Conservation (phyloP, 305 asterid genomes). For the Fraxinus nigra region DNA sequence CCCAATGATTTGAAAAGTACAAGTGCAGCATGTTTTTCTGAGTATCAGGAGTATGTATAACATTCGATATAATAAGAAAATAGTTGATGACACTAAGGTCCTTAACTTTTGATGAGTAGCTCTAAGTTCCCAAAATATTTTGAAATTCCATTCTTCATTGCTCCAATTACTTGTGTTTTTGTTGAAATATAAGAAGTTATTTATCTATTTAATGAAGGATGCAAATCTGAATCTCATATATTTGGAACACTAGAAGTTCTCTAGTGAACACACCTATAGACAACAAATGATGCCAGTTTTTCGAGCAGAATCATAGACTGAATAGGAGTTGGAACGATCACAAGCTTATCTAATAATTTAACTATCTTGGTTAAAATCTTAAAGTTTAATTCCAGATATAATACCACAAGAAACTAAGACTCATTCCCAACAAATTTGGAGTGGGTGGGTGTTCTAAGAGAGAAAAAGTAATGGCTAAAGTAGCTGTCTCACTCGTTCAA, state of each 20-base stretch:
- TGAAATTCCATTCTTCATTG: not conserved
- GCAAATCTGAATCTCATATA: not conserved
- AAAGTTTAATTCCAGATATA: not conserved
- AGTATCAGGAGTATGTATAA: not conserved
- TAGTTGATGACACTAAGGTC: not conserved
- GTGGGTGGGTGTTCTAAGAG: not conserved
- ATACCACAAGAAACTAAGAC: not conserved
- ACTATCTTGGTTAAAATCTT: not conserved
- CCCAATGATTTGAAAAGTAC: not conserved
- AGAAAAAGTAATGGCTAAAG: constrained; percentile 10
- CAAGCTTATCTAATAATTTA: not conserved
- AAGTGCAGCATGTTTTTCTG: not conserved
- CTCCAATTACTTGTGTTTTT: not conserved
- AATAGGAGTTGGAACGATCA: not conserved
- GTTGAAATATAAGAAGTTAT: not conserved
- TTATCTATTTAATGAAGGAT: not conserved
- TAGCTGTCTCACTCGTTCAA: constrained; percentile 61
- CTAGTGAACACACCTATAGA: not conserved
- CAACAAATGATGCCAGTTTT: not conserved
- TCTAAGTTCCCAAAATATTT: not conserved
- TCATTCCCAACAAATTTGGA: not conserved
- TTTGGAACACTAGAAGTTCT: not conserved
- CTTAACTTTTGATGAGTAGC: not conserved
- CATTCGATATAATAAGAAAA: not conserved
- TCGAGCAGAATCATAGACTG: not conserved